Conservation (phyloP, 169 alveolate species). For the Cryptosporidium xiaoi region DNA sequence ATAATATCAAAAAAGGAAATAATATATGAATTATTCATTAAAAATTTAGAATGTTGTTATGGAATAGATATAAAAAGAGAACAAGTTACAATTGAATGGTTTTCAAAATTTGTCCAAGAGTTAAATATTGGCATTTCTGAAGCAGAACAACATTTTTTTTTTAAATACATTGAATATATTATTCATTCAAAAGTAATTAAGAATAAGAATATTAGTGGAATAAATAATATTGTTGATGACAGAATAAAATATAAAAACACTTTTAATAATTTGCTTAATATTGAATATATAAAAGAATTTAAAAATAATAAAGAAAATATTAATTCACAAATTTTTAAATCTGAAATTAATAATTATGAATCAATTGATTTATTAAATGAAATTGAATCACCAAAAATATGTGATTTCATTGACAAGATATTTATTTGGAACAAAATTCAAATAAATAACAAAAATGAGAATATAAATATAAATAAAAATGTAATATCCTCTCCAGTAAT, state of each 20-base stretch:
- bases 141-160: constrained; percentile 11
- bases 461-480: not conserved
- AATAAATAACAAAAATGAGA: constrained; percentile 8
- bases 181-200: not conserved
- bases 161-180: constrained; percentile 35
- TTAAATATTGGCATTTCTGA: constrained; percentile 49
- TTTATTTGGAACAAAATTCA: constrained; percentile 28
- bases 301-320: not conserved
- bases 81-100: constrained; percentile 28
- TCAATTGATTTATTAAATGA: not conserved
- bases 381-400: constrained; percentile 18
- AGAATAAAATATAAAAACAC: constrained; percentile 34
- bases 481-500: not conserved
- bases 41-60: constrained; percentile 20
- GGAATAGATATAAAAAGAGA: not conserved
- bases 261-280: not conserved
- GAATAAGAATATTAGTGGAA: not conserved
- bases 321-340: not conserved
- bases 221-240: not conserved
- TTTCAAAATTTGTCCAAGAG: constrained; percentile 34
- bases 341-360: not conserved
- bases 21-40: not conserved
- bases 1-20: not conserved
- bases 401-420: constrained; percentile 34
- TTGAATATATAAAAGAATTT: not conserved